phyloP scores from a whole-genome alignment of 129 eudicot species.

The Rutidosis leptorrhynchoides region DNA sequence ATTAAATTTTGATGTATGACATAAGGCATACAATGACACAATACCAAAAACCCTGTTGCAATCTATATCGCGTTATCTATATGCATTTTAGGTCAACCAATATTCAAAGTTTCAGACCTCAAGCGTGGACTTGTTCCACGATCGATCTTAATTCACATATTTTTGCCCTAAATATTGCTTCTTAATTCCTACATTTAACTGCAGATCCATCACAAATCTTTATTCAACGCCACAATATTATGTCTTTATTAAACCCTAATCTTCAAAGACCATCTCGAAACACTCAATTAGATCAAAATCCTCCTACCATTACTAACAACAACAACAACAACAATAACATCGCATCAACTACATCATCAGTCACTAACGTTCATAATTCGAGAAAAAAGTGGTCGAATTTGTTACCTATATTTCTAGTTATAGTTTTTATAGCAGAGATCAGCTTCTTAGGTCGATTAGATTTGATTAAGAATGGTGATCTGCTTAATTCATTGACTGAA shows the following conservation, averaged over 20 bases:
- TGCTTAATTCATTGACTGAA: slow-evolving; percentile 70
- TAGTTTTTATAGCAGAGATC: slow-evolving; percentile 74
- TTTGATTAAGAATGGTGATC: slow-evolving; percentile 54
- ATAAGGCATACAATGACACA: too few species aligned
- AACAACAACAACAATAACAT: slow-evolving; percentile 10
- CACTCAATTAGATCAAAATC: not conserved
- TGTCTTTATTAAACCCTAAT: slow-evolving; percentile 35
- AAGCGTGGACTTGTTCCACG: not conserved
- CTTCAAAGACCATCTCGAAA: slow-evolving; percentile 25
- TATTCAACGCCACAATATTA: not conserved
- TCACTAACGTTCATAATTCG: slow-evolving; percentile 19
- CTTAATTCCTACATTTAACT: not conserved
- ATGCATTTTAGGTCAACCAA: not conserved
- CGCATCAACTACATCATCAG: slow-evolving; percentile 19
- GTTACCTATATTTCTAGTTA: slow-evolving; percentile 54
- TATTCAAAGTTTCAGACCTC: not conserved
- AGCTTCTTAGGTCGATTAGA: slow-evolving; percentile 66
- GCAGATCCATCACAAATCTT: not conserved
- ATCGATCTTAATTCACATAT: not conserved
- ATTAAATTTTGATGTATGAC: too few species aligned
- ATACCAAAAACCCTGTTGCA: too few species aligned
- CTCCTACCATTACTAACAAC: not conserved
- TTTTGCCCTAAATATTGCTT: not conserved
- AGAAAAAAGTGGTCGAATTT: slow-evolving; percentile 54
- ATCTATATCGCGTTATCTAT: too few species aligned